These are phyloP conservation scores for Phylloporus arenicola DNA, from an alignment of 768 basidiomycete genomes.

Conservation along the genomic window DNA sequence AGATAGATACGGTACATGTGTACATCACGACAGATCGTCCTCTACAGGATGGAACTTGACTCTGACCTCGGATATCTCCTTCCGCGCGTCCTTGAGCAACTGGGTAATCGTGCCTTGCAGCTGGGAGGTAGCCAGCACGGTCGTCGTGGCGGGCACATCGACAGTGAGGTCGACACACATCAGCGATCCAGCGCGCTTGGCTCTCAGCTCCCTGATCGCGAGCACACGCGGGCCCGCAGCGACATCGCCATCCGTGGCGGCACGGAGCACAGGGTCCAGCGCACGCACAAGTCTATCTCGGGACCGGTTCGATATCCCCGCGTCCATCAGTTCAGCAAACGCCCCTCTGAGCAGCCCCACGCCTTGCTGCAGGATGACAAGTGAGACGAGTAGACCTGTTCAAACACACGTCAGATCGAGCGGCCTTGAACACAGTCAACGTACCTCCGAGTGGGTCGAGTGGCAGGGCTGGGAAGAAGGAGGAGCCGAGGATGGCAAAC, in stretches of 20 bases:
- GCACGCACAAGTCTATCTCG: conserved; percentile 48
- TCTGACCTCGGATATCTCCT: conserved; percentile 68
- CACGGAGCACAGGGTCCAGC: conserved; percentile 48
- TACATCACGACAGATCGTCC: conserved; percentile 5
- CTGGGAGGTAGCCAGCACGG: conserved; percentile 50
- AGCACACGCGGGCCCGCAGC: conserved; percentile 30
- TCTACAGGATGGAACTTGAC: conserved; percentile 54
- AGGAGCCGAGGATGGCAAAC: conserved; percentile 86
- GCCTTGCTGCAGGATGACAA: conserved; percentile 81
- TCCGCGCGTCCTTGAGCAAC: conserved; percentile 50
- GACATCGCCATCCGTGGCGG: conserved; percentile 16
- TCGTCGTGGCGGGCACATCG: conserved; percentile 55
- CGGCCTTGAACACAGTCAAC: conserved; percentile 10
- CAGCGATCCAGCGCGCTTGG: conserved; percentile 72
- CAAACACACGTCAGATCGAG: conserved; percentile 6
- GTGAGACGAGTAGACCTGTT: conserved; percentile 79
- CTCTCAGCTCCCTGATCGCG: conserved; percentile 53
- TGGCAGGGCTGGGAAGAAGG: conserved; percentile 78
- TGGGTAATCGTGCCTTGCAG: conserved; percentile 59
- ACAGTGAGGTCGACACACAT: conserved; percentile 81
- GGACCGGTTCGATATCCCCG: conserved; percentile 59
- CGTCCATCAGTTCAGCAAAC: conserved; percentile 79
- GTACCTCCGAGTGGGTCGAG: conserved; percentile 91
- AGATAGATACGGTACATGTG: background rate
- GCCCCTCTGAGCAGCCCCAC: conserved; percentile 60